Evolutionary conservation across 768 basidiomycete species (phyloP).

Genomic region (Lyophyllum atratum): DNA sequence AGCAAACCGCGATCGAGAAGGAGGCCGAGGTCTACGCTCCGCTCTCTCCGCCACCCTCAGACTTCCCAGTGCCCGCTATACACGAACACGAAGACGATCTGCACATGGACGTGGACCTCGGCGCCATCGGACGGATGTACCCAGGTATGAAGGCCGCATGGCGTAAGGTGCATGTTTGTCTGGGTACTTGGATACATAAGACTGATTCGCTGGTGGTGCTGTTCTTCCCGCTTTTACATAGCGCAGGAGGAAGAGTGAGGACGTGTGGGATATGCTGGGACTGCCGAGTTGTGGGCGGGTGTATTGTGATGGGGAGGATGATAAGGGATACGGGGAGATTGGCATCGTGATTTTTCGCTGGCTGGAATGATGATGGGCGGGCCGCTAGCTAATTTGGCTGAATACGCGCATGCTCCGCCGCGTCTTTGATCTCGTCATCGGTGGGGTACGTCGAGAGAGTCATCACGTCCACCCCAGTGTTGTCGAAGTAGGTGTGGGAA

Average conservation of each 20-base stretch:
- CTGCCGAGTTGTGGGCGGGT: constrained; percentile 22
- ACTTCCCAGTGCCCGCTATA: background rate
- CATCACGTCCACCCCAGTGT: constrained; percentile 2
- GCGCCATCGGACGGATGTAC: constrained; percentile 6
- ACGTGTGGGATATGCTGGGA: constrained; percentile 16
- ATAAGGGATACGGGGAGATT: background rate
- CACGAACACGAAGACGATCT: background rate
- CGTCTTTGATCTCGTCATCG: background rate
- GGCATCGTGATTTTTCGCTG: background rate
- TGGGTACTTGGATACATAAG: background rate
- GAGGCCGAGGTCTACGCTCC: background rate
- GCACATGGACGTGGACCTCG: background rate
- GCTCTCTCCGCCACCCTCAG: constrained; percentile 15
- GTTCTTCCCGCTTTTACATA: background rate
- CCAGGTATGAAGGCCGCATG: constrained; percentile 7
- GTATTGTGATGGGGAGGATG: constrained; percentile 10
- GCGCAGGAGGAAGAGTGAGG: constrained; percentile 15
- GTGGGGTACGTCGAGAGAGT: background rate
- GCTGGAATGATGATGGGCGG: background rate
- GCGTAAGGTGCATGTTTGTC: constrained; percentile 8
- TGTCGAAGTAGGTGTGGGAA: constrained; percentile 12
- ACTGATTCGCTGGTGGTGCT: background rate
- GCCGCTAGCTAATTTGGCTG: too few species aligned
- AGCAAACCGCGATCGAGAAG: background rate
- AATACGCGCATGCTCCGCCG: background rate